Conservation (phyloP, 2,329 filamentous ascomycete species). For the Epichloe glyceriae region DNA sequence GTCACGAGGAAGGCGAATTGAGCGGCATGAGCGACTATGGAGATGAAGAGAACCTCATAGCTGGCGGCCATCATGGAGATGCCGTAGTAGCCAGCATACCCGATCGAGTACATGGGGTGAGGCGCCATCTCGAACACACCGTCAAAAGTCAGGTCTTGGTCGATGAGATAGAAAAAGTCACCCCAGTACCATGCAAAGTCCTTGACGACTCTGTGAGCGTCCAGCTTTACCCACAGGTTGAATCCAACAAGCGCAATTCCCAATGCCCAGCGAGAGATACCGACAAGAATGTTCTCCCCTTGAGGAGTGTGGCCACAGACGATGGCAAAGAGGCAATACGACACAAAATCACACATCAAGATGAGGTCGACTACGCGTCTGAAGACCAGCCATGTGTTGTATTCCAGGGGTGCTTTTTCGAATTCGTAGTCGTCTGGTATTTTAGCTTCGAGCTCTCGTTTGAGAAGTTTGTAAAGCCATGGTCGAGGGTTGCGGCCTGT, state of each 20-base stretch:
- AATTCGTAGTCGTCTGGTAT: constrained; percentile 90
- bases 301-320: constrained; percentile 67
- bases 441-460: constrained; percentile 85
- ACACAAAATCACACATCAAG: constrained; percentile 96
- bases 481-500: constrained; percentile 75
- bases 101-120: constrained; percentile 97
- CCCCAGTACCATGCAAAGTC: constrained; percentile 99
- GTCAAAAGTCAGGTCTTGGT: constrained; percentile 95
- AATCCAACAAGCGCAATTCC: constrained; percentile 75
- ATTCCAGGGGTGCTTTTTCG: constrained; percentile 85
- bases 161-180: constrained; percentile 97
- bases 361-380: constrained; percentile 91
- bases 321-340: constrained; percentile 90
- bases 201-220: constrained; percentile 94
- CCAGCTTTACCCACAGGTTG: constrained; percentile 97
- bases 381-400: constrained; percentile 98
- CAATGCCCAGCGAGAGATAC: constrained; percentile 60
- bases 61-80: constrained; percentile 97
- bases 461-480: constrained; percentile 69
- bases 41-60: constrained; percentile 95
- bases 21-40: constrained; percentile 82
- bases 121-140: constrained; percentile 98
- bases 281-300: constrained; percentile 58
- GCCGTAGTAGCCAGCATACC: constrained; percentile 95
- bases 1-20: constrained; percentile 87